These are phyloP conservation scores for Polyrhizophydium stewartii DNA, from an alignment of 371 early-diverging fungal genomes.

Conservation along the genomic window DNA sequence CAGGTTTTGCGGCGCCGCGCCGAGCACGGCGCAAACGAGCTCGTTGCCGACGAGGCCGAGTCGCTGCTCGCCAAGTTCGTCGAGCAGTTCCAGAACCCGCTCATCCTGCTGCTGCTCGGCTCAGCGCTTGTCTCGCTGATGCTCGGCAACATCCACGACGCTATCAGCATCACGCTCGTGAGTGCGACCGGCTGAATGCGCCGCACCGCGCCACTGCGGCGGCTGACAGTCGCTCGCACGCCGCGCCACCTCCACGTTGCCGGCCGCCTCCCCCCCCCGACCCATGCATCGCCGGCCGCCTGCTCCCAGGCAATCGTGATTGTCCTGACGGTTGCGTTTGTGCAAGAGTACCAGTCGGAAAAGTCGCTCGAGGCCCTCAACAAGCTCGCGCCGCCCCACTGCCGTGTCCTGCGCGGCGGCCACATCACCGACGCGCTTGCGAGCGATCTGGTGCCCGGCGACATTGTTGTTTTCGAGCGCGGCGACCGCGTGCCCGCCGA, in stretches of 20 bases:
- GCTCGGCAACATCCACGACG: constrained; percentile 90
- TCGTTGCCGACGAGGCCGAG: constrained; percentile 61
- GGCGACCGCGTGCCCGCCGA: constrained; percentile 93
- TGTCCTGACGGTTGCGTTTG: constrained; percentile 86
- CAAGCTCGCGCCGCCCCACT: constrained; percentile 80
- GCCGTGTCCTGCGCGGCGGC: constrained; percentile 74
- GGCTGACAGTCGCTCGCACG: no score
- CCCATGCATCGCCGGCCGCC: no score
- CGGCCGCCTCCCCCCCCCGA: no score
- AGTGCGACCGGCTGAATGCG: constrained; percentile 7
- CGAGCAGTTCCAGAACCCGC: constrained; percentile 76
- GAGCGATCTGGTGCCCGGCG: constrained; percentile 79
- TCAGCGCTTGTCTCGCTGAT: constrained; percentile 80
- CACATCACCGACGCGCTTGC: constrained; percentile 55
- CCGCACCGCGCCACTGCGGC: no score
- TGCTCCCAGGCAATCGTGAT: constrained; percentile 78
- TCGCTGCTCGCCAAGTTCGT: constrained; percentile 60
- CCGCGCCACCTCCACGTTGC: no score
- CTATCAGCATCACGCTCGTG: constrained; percentile 89
- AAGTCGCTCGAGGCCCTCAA: constrained; percentile 81
- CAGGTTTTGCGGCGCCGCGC: constrained; percentile 20
- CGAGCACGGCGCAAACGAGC: constrained; percentile 47
- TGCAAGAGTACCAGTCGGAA: constrained; percentile 86
- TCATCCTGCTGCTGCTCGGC: constrained; percentile 83
- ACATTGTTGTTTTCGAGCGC: constrained; percentile 70